Conservation (phyloP, 495 filamentous ascomycete genomes). For the Penicillium maclennaniae region DNA sequence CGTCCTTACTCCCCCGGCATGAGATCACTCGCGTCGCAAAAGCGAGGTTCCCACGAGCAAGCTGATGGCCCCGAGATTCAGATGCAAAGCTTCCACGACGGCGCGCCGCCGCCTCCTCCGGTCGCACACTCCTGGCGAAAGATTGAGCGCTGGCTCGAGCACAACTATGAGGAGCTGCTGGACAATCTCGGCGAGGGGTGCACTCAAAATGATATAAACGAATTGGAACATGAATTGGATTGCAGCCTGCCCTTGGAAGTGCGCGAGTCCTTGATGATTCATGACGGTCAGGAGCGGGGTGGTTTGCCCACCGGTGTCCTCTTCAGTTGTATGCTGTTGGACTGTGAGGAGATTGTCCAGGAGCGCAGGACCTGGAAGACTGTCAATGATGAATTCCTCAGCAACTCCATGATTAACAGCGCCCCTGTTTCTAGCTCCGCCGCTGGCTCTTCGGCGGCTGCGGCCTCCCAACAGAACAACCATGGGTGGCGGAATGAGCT, state of each 20-base stretch:
- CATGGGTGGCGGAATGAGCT: conserved; percentile 81
- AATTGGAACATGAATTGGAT: conserved; percentile 93
- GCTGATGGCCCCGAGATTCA: conserved; percentile 79
- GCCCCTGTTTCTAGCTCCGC: conserved; percentile 61
- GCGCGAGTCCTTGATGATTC: conserved; percentile 82
- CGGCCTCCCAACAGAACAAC: conserved; percentile 39
- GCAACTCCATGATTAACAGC: conserved; percentile 49
- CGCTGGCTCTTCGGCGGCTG: conserved; percentile 58
- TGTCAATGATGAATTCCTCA: conserved; percentile 85
- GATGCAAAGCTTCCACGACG: conserved; percentile 94
- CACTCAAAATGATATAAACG: conserved; percentile 92
- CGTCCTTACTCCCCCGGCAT: conserved; percentile 87
- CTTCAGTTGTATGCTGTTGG: conserved; percentile 90
- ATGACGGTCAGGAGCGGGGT: conserved; percentile 94
- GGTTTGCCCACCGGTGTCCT: conserved; percentile 89
- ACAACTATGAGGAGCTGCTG: conserved; percentile 89
- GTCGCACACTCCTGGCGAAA: conserved; percentile 85
- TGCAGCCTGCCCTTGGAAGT: conserved; percentile 92
- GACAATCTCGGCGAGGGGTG: conserved; percentile 90
- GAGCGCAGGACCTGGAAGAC: conserved; percentile 96
- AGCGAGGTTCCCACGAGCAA: conserved; percentile 50
- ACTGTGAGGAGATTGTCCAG: conserved; percentile 97
- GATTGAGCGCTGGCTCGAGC: conserved; percentile 91
- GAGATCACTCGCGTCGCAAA: conserved; percentile 64
- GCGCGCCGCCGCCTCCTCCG: conserved; percentile 83